Conservation (phyloP, 495 filamentous ascomycete genomes). For the Neurospora sp. region DNA sequence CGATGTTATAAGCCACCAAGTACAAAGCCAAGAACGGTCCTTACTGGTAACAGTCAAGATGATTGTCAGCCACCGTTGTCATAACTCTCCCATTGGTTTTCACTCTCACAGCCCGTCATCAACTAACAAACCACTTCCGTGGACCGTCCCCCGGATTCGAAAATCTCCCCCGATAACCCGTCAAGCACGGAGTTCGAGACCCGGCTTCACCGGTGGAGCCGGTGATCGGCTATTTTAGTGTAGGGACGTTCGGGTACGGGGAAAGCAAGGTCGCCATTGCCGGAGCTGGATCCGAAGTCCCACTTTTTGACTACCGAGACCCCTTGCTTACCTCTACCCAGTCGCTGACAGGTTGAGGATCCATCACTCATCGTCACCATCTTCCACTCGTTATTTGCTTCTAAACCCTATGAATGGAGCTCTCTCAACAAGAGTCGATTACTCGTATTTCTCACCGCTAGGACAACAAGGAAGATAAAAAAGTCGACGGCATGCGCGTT, state of each 20-base stretch:
- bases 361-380: neutral
- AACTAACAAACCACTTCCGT: neutral
- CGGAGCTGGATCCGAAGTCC: neutral
- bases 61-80: neutral
- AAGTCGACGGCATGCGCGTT: neutral
- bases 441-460: neutral
- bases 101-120: neutral
- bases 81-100: neutral
- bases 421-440: neutral
- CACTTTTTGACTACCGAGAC: neutral
- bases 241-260: neutral
- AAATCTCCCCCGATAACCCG: neutral
- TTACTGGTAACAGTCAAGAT: neutral
- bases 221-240: neutral
- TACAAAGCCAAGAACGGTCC: neutral
- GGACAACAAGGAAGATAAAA: neutral
- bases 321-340: no score
- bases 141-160: neutral
- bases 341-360: neutral
- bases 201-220: neutral
- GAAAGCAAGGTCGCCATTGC: neutral
- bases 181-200: neutral
- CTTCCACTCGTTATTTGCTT: neutral
- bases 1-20: neutral
- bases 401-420: neutral